Percentiles rank a stretch among this genome's conserved stretches.
Conservation (phyloP, 495 filamentous ascomycete genomes). For the Talaromyces trachyspermus region DNA sequence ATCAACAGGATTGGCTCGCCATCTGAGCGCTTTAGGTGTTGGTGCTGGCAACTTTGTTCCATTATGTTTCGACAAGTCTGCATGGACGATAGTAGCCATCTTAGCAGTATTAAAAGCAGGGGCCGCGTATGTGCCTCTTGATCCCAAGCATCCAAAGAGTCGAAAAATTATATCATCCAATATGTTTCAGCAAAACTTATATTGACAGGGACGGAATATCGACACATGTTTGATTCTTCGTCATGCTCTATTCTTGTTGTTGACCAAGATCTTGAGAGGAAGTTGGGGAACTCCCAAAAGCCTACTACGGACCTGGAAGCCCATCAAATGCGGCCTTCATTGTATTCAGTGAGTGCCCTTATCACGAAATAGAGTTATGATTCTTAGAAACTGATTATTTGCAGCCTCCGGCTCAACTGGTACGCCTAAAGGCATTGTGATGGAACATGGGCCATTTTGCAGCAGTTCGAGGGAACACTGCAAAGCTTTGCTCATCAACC, state of each 20-base stretch:
- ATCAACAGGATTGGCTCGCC: constrained; percentile 11
- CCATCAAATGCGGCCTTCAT: constrained; percentile 34
- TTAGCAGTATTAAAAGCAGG: constrained; percentile 37
- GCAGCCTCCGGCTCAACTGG: constrained; percentile 63
- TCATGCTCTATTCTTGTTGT: no score
- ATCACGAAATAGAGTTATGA: no score
- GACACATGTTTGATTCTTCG: no score
- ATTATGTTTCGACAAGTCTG: constrained; percentile 40
- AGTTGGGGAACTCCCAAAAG: no score
- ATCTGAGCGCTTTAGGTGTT: constrained; percentile 19
- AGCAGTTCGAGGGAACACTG: background rate
- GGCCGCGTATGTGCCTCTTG: constrained; percentile 30
- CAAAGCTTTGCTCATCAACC: background rate
- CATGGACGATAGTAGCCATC: constrained; percentile 36
- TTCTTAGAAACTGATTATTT: no score
- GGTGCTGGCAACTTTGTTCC: constrained; percentile 26
- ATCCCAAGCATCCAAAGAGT: constrained; percentile 27
- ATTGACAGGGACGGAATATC: no score
- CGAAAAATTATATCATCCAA: no score
- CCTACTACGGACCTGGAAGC: constrained; percentile 10
- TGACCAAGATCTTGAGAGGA: no score
- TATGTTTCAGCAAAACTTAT: no score
- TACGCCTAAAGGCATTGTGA: constrained; percentile 61
- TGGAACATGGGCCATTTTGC: constrained; percentile 41
- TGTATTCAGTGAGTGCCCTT: no score